Evolutionary conservation across 2,329 filamentous ascomycete species (phyloP), one percentile per base, ranked within the genome.

Genomic region (Metarhizium sp.): DNA sequence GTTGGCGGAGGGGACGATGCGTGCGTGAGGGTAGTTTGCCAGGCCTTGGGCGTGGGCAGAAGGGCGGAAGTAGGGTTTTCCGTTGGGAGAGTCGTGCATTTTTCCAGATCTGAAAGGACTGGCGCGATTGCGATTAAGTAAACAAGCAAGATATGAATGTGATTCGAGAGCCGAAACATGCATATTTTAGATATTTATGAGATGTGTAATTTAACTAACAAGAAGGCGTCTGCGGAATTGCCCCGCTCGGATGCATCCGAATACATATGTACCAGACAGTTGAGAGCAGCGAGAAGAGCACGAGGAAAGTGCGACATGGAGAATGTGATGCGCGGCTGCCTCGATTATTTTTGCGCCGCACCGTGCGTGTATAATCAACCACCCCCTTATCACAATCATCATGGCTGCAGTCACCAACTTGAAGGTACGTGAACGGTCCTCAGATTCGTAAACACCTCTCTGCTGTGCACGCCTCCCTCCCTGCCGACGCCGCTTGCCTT

Each of bases 401-500:
- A 1, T 25, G 25, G 25, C 25, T 25, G 25, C 25, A 25, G 25
- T 25, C 25, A 43, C 40, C 40, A 43, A n/a, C 40, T 16, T n/a
- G 16, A 43, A 16, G 40, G 40, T 6, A 43, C 40, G 16, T 43
- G 40, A 16, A 43, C 40, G 14, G 40, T 32, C 46, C 46, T 34
- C 40, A 43, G n/a, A n/a, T 43, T 43, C 16, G 40, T 43, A 43
- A 43, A 43, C 13, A 76, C 65, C 0, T 73, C 68, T 63, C 76
- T 77, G 13, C 70, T 73, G 52, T 75, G 69, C 5, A 71, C 66
- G 50, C 75, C 76, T 0, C 68, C 72, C 53, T 76, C 74, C 7
- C 73, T 62, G 0, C 74, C 74, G 20, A 76, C 72, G 16, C 74
- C 74, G 50, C 74, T 76, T 63, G 76, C 73, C 64, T 76, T 76